These are phyloP conservation scores for Eucalyptus lansdowneana DNA, from an alignment of 345 rosid species.

Conservation along the genomic window DNA sequence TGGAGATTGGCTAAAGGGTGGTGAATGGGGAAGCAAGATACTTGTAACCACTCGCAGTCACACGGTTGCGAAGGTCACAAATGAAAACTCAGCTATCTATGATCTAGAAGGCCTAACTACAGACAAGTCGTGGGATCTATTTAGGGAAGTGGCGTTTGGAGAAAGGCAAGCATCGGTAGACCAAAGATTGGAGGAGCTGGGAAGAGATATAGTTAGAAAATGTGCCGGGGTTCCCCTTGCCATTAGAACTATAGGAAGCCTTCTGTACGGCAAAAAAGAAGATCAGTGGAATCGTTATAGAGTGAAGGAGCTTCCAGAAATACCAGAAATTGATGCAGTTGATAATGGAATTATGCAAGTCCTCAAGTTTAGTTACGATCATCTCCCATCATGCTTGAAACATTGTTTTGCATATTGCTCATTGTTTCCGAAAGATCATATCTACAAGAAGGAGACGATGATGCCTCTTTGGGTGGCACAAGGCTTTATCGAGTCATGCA, in stretches of 20 bases:
- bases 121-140: background rate
- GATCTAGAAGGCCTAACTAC: background rate
- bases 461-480: background rate
- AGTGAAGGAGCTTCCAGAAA: background rate
- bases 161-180: background rate
- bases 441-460: background rate
- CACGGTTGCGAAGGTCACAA: background rate
- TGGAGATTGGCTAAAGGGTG: background rate
- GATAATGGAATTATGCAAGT: background rate
- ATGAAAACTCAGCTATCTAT: background rate
- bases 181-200: background rate
- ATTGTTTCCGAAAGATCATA: background rate
- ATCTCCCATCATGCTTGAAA: background rate
- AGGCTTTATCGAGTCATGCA: background rate
- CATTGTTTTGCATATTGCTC: background rate
- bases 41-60: background rate
- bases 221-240: background rate
- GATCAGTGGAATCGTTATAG: background rate
- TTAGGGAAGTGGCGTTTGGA: background rate
- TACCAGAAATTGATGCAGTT: background rate
- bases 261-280: background rate
- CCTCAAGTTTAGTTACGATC: background rate
- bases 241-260: background rate
- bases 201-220: background rate
- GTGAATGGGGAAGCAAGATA: background rate